Conservation (phyloP, 805 yeast species). For the Jamesozyma gamospora region DNA sequence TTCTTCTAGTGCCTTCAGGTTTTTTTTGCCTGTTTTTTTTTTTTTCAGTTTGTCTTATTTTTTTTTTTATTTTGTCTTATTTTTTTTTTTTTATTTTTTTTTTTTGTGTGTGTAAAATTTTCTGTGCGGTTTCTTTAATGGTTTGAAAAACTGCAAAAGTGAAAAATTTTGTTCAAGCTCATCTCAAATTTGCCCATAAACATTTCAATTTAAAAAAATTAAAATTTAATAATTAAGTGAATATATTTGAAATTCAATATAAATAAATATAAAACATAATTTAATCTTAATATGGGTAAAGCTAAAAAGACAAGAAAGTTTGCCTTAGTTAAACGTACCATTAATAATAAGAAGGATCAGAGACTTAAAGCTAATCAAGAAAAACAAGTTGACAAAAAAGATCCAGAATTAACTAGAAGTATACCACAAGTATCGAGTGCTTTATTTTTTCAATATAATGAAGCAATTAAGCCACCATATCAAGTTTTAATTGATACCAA, state of each 20-base stretch:
- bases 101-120: no score
- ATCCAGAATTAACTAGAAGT: slow-evolving; percentile 64
- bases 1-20: no score
- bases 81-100: background rate
- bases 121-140: no score
- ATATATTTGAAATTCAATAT: no score
- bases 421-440: slow-evolving; percentile 95
- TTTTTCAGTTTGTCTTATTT: background rate
- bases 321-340: slow-evolving; percentile 79
- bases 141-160: background rate
- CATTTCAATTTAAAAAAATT: no score
- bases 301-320: slow-evolving; percentile 96
- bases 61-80: background rate
- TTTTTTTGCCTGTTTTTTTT: no score
- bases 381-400: slow-evolving; percentile 39
- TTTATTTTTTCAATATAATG: slow-evolving; percentile 85
- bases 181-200: slow-evolving; percentile 1
- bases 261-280: no score
- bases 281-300: slow-evolving; percentile 76
- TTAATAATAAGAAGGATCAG: slow-evolving; percentile 58
- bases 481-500: slow-evolving; percentile 94
- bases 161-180: background rate
- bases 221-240: no score
- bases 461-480: slow-evolving; percentile 95
- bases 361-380: slow-evolving; percentile 38